Evolutionary conservation across 116 monocot species (phyloP).

Genomic region (Thalassia testudinum): DNA sequence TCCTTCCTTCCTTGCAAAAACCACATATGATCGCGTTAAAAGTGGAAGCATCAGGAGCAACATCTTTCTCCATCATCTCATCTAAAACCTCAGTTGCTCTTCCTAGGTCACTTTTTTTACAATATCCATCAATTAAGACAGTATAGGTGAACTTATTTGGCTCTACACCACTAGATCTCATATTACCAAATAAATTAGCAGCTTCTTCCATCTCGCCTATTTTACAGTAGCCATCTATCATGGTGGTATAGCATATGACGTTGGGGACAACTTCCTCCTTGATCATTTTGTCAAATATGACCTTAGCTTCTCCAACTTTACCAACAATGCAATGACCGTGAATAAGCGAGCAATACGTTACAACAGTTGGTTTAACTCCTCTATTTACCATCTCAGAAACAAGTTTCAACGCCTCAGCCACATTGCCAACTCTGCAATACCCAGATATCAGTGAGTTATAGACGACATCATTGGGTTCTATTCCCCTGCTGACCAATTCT

Average conservation of each 20-base stretch:
- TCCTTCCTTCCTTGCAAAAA: slow-evolving; percentile 47
- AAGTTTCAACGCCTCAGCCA: slow-evolving; percentile 35
- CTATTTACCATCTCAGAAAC: slow-evolving; percentile 50
- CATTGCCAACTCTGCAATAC: slow-evolving; percentile 30
- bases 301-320: slow-evolving; percentile 49
- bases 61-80: slow-evolving; percentile 32
- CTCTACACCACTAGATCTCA: slow-evolving; percentile 26
- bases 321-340: slow-evolving; percentile 54
- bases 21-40: slow-evolving; percentile 37
- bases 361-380: slow-evolving; percentile 35
- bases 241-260: slow-evolving; percentile 59
- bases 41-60: slow-evolving; percentile 31
- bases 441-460: slow-evolving; percentile 72
- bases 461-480: slow-evolving; percentile 46
- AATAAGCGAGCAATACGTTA: slow-evolving; percentile 60
- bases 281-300: slow-evolving; percentile 26
- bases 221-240: slow-evolving; percentile 60
- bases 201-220: slow-evolving; percentile 37
- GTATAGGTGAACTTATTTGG: slow-evolving; percentile 55
- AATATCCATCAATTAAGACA: slow-evolving; percentile 35
- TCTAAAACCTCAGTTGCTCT: slow-evolving; percentile 17
- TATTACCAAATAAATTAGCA: slow-evolving; percentile 33
- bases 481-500: slow-evolving; percentile 34
- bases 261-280: slow-evolving; percentile 30
- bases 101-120: slow-evolving; percentile 19